Evolutionary conservation across 75 land plant genomes (phyloP), one percentile per base, ranked within the genome.

Genomic region (Picea glauca): DNA sequence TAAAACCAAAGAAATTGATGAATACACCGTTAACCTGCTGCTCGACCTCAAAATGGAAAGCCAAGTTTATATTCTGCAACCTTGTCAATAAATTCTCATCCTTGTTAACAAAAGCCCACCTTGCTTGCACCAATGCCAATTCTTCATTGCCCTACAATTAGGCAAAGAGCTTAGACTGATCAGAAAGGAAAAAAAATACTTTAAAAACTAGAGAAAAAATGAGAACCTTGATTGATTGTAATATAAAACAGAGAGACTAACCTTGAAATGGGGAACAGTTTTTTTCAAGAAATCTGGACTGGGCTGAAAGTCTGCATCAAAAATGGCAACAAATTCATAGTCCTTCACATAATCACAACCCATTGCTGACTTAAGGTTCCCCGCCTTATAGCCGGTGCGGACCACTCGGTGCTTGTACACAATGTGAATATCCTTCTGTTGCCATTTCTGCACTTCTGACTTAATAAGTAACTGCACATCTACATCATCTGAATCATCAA

Each of bases 261-360:
- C 90, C 90, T 88, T 88, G 58, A 88, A 85, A 79, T 88, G 89
- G 26, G 85, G 85, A 33, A 88, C 72, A 13, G 90, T 86, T 57
- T 58, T 80, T 62, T 83, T 88, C 58, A 88, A 68, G 63, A 88
- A 88, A 17, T 88, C 90, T 56, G 88, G 62, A 54, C 76, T 80
- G 14, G 90, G 90, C 77, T 88, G 90, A 54, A 88, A 88, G 77
- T 88, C 90, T 50, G 90, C 90, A 78, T 88, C 90, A 82, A 88
- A 86, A 35, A 88, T 88, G n/a, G 90, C 80, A 33, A 88, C 90
- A 81, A 86, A 88, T 56, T 88, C 90, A 38, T 88, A 88, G 65
- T 88, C 85, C 61, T 88, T 88, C 67, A 88, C 89, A 78, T 88
- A 88, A n/a, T 86, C 90, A 76, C 90, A 88, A 62, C 60, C 40